Conservation (phyloP, 306 rosid genomes). For the Quercus bicolor region DNA sequence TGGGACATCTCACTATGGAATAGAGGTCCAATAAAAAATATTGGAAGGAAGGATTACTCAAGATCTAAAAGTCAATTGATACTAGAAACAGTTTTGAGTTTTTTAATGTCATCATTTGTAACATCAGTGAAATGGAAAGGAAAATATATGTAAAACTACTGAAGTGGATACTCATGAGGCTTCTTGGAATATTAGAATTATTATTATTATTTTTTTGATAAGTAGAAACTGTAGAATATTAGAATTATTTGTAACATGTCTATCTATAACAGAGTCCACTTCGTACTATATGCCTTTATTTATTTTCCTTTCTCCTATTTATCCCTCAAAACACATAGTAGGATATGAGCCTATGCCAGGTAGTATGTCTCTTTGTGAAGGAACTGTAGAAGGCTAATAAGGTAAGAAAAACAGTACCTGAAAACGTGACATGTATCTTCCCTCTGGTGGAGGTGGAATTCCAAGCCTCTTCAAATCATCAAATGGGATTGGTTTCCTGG, state of each 20-base stretch:
- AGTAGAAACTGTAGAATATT: not conserved
- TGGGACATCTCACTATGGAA: too few relatives aligned
- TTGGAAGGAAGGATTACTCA: not conserved
- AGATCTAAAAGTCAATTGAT: not conserved
- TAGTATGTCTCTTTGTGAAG: not conserved
- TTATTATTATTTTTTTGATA: too few relatives aligned
- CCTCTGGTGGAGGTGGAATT: constrained; percentile 90
- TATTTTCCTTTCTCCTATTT: not conserved
- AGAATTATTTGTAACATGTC: not conserved
- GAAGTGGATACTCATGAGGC: not conserved
- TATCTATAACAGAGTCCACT: not conserved
- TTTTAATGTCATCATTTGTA: not conserved
- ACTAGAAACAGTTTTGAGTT: not conserved
- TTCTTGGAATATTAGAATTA: not conserved
- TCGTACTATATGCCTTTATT: not conserved
- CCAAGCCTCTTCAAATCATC: constrained; percentile 78
- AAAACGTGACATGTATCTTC: constrained; percentile 76
- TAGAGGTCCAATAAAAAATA: too few relatives aligned
- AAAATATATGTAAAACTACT: not conserved
- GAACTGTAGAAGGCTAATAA: not conserved
- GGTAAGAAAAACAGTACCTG: constrained; percentile 46
- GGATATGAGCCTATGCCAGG: not conserved
- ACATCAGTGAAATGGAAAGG: not conserved
- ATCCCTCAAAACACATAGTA: not conserved
- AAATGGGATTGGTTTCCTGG: constrained; percentile 74